A percentile compares a stretch with the other conserved stretches of the same genome.
These are phyloP conservation scores for Moesziomyces sp. DNA, from an alignment of 1,284 basidiomycete genomes.

Conservation along the genomic window DNA sequence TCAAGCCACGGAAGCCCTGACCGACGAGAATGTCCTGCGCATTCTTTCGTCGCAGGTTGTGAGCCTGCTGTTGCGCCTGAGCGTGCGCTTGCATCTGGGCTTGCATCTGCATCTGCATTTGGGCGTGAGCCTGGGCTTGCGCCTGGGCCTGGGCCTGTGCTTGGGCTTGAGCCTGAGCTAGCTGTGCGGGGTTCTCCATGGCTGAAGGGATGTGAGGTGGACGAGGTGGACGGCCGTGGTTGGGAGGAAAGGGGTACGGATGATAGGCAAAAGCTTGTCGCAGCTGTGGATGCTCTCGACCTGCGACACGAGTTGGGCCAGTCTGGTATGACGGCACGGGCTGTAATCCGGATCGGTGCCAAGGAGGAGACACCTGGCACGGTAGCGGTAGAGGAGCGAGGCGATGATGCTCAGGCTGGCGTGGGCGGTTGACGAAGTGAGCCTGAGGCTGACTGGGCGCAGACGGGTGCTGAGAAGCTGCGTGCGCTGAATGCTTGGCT, in stretches of 20 bases:
- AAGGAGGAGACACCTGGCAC: constrained; percentile 1
- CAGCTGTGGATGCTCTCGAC: constrained; percentile 23
- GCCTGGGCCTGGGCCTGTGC: constrained; percentile 54
- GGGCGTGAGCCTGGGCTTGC: constrained; percentile 49
- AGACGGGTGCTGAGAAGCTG: neutral
- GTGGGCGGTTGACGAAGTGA: neutral
- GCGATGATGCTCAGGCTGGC: neutral
- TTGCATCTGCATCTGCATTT: constrained; percentile 43
- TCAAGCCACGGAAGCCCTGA: constrained; percentile 68
- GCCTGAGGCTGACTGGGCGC: neutral
- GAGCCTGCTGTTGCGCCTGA: constrained; percentile 37
- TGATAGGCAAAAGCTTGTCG: constrained; percentile 26
- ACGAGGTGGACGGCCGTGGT: neutral
- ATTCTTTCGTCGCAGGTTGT: constrained; percentile 47
- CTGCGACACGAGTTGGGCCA: neutral
- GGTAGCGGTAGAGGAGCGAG: neutral
- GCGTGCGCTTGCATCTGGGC: constrained; percentile 42
- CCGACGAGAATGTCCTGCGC: constrained; percentile 56
- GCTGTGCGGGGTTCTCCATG: constrained; percentile 42
- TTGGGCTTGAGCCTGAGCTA: constrained; percentile 40
- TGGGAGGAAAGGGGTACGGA: constrained; percentile 8
- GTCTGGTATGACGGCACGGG: neutral
- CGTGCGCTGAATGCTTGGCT: neutral
- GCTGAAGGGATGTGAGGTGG: constrained; percentile 6
- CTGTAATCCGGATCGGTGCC: neutral